Base-by-base conservation (phyloP, 2,329 filamentous ascomycete species). In the Coccinonectria pachysandricola region DNA sequence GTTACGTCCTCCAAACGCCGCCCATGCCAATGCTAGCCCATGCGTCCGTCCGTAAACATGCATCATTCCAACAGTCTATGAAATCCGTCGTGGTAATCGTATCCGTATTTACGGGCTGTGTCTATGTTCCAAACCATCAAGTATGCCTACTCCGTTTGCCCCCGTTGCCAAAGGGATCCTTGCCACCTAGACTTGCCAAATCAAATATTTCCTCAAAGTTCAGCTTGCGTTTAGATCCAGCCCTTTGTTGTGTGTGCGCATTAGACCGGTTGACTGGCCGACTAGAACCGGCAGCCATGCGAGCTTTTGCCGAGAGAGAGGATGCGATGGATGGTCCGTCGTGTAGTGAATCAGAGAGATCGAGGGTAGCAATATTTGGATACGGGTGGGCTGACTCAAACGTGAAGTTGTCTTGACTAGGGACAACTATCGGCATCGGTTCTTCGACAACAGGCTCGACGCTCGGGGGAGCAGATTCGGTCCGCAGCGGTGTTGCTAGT, bases 151-250 rank as follows among this genome's bases (percentile, higher is more conserved):
- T 61, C 31, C 70, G 56, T 48, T 75, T 75, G 21, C 57, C 54
- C 18, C 53, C 52, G 15, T 55, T 57, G 9, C 63, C 60, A 37
- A 68, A 67, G 17, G 62, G 50, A 34, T 83, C 78, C 46, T 78
- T 79, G 21, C 70, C 70, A 32, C 67, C 67, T 26, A 80, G 51
- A 37, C 71, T 74, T 27, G 73, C 71, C 6, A 46, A 30, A 15
- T 84, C 79, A 47, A 86, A 86, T 28, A 85, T 75, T 45, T 87
- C 81, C 13, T 74, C 71, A 43, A 82, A 69, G 42, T 81, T 79
- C 40, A 83, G 67, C 43, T 79, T 71, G 21, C 81, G 68, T 53
- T 88, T 88, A 40, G 74, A 67, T 2, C 81, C 81, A 7, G 78
- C 71, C 6, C 72, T 75, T 32, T 68, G 67, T 4, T 75, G 74